phyloP scores from a whole-genome alignment of 768 basidiomycete species.

The Russula griseocarnosa region DNA sequence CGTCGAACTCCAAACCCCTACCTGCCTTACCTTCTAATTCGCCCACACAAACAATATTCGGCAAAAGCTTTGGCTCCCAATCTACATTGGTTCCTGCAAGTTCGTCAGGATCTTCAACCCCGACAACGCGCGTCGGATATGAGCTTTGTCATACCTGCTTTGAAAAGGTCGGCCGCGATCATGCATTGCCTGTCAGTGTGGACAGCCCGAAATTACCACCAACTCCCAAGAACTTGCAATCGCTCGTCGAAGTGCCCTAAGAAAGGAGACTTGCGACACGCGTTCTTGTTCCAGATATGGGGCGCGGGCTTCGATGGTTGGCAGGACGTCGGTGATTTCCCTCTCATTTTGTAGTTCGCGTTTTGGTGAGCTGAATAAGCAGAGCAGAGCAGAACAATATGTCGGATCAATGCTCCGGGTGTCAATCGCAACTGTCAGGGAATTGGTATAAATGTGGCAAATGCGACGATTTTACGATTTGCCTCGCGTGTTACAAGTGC shows the following conservation, averaged over 20 bases:
- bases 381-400: slow-evolving; percentile 68
- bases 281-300: slow-evolving; percentile 86
- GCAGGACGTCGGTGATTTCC: slow-evolving; percentile 78
- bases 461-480: slow-evolving; percentile 76
- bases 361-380: background rate
- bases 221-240: slow-evolving; percentile 45
- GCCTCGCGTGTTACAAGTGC: slow-evolving; percentile 79
- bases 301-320: slow-evolving; percentile 58
- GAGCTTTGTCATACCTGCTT: slow-evolving; percentile 84
- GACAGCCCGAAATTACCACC: slow-evolving; percentile 34
- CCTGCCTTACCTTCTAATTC: slow-evolving; percentile 40
- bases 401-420: slow-evolving; percentile 75
- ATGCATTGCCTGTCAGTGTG: slow-evolving; percentile 53
- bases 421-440: slow-evolving; percentile 53
- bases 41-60: slow-evolving; percentile 14
- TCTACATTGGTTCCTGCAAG: slow-evolving; percentile 25
- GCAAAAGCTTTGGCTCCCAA: slow-evolving; percentile 19
- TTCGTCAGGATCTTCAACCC: slow-evolving; percentile 24
- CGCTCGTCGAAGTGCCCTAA: slow-evolving; percentile 61
- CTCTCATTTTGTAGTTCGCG: slow-evolving; percentile 6
- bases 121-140: slow-evolving; percentile 47
- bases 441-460: slow-evolving; percentile 83
- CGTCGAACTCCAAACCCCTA: slow-evolving; percentile 41
- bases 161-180: slow-evolving; percentile 69
- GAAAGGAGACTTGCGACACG: slow-evolving; percentile 78